A percentile compares a stretch with the other conserved stretches of the same genome.
These are phyloP conservation scores for Phialophora chinensis DNA, from an alignment of 2,329 filamentous ascomycete genomes.

Conservation along the genomic window DNA sequence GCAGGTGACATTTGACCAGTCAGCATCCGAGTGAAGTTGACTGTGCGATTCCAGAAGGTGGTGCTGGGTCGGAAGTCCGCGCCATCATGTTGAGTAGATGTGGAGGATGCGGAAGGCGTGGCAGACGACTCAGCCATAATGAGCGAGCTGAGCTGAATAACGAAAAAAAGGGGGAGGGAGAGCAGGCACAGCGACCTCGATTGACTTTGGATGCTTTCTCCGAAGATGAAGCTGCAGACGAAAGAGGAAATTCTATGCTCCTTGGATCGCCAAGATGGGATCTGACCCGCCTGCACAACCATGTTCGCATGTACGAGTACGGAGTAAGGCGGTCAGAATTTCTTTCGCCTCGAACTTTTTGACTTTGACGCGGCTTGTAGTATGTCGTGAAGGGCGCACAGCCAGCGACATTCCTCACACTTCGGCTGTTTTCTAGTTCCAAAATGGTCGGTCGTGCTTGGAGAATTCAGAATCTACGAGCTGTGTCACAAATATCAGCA, in stretches of 20 bases:
- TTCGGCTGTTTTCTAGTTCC: slow-evolving; percentile 2
- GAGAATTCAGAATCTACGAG: slow-evolving; percentile 7
- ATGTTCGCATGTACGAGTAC: neutral
- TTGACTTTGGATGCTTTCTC: neutral
- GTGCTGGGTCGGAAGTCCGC: slow-evolving; percentile 44
- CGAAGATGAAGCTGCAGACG: slow-evolving; percentile 7
- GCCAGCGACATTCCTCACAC: neutral
- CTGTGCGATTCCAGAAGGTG: slow-evolving; percentile 64
- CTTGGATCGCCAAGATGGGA: slow-evolving; percentile 1
- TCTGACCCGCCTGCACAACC: slow-evolving; percentile 11
- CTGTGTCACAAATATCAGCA: slow-evolving; percentile 21
- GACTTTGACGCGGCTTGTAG: neutral
- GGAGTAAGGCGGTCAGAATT: slow-evolving; percentile 6
- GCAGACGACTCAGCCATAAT: slow-evolving; percentile 25
- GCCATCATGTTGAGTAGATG: slow-evolving; percentile 10
- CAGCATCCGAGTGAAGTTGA: slow-evolving; percentile 84
- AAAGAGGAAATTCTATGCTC: neutral
- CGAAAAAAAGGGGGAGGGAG: neutral
- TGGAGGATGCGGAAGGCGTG: slow-evolving; percentile 34
- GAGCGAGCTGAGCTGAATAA: slow-evolving; percentile 18
- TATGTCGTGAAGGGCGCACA: slow-evolving; percentile 16
- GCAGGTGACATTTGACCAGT: slow-evolving; percentile 72
- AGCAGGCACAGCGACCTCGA: neutral
- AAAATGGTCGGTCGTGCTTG: slow-evolving; percentile 24
- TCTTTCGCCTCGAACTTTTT: slow-evolving; percentile 1